A percentile compares a stretch with the other conserved stretches of the same genome.
phyloP scores from a whole-genome alignment of 257 asterid genomes.

The Nyctanthes arbortristis region DNA sequence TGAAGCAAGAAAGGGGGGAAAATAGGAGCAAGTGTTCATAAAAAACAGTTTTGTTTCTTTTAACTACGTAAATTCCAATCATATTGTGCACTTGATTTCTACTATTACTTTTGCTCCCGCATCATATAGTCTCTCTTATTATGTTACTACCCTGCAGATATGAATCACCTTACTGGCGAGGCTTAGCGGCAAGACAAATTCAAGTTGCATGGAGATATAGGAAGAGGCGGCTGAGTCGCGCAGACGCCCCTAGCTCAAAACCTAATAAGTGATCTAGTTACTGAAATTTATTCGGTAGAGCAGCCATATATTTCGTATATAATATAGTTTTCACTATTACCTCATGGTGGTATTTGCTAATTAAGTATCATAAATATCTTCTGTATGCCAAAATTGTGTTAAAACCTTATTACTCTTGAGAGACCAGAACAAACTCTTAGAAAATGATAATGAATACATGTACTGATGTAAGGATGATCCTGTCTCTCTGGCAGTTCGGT shows the following conservation, averaged over 20 bases:
- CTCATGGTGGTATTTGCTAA: too few relatives aligned
- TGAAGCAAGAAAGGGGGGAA: background rate
- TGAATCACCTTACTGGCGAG: constrained; percentile 80
- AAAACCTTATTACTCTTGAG: background rate
- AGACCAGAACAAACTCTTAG: background rate
- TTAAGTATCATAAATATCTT: background rate
- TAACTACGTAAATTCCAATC: background rate
- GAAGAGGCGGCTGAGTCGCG: constrained; percentile 58
- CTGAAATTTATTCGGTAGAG: background rate
- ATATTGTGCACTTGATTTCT: background rate
- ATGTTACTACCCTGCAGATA: constrained; percentile 39
- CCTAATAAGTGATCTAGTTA: constrained; percentile 6
- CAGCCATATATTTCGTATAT: background rate
- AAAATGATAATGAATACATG: background rate
- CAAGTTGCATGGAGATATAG: constrained; percentile 85
- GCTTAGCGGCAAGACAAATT: constrained; percentile 62
- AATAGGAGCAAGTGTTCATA: background rate
- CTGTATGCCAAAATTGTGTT: background rate
- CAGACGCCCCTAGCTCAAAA: constrained; percentile 40
- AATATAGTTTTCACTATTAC: background rate
- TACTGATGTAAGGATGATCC: background rate
- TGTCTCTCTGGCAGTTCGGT: background rate
- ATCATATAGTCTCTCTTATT: background rate
- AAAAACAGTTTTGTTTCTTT: background rate
- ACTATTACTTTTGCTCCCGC: background rate